Evolutionary conservation across 495 filamentous ascomycete species (phyloP).

Genomic region (Thermothielavioides terrestris): DNA sequence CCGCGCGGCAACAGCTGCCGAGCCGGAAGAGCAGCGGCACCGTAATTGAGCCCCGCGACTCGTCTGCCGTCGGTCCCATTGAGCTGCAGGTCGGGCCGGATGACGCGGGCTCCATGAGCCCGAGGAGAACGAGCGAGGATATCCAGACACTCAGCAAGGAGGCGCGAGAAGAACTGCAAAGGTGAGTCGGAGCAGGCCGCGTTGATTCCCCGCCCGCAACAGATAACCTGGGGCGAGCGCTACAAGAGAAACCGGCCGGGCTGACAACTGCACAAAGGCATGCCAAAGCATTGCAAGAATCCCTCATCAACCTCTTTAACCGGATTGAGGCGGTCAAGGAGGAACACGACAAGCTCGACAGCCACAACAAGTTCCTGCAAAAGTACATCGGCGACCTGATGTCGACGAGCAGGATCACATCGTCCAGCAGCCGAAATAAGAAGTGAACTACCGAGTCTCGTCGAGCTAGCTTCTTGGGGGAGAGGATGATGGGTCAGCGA

Average conservation of each 20-base stretch:
- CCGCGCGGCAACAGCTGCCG: constrained; percentile 44
- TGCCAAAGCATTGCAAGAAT: constrained; percentile 78
- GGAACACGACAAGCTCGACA: constrained; percentile 91
- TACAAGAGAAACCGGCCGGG: neutral
- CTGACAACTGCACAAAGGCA: constrained; percentile 49
- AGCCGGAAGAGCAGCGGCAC: constrained; percentile 71
- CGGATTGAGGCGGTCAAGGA: constrained; percentile 88
- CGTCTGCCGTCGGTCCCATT: constrained; percentile 56
- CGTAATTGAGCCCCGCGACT: constrained; percentile 70
- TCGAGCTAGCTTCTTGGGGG: neutral
- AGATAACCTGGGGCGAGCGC: neutral
- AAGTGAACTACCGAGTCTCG: constrained; percentile 26
- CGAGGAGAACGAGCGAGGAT: constrained; percentile 80
- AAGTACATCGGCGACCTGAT: constrained; percentile 80
- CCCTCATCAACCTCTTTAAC: constrained; percentile 78
- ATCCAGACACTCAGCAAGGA: constrained; percentile 76
- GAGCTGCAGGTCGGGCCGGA: constrained; percentile 62
- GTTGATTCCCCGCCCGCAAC: constrained; percentile 16
- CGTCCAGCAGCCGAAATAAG: constrained; percentile 43
- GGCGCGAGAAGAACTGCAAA: constrained; percentile 49
- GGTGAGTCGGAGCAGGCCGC: constrained; percentile 49
- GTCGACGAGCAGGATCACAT: constrained; percentile 72
- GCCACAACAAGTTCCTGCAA: constrained; percentile 88
- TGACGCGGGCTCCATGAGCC: constrained; percentile 92
- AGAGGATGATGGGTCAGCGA: neutral